Percentiles rank a stretch among this genome's conserved stretches.
These are phyloP conservation scores for Corymbia maculata DNA, from an alignment of 345 rosid species.

Conservation along the genomic window DNA sequence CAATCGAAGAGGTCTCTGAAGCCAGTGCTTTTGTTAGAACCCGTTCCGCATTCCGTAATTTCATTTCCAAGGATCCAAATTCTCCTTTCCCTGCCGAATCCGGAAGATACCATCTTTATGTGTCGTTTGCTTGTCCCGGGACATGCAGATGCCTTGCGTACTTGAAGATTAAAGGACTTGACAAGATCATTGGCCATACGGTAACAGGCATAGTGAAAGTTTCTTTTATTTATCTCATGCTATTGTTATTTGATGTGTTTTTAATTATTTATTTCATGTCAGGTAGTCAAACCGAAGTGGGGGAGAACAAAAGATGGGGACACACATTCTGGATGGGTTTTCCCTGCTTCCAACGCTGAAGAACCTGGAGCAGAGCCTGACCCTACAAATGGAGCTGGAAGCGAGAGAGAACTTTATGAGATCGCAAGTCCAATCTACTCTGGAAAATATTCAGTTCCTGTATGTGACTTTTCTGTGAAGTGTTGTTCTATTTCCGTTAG, in stretches of 20 bases:
- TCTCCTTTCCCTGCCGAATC: not conserved
- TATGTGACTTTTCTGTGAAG: not conserved
- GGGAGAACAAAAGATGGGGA: constrained; percentile 14
- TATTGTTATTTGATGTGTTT: not conserved
- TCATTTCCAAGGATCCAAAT: not conserved
- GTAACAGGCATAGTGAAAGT: not conserved
- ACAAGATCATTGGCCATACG: constrained; percentile 24
- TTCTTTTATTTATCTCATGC: not conserved
- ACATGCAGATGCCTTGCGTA: constrained; percentile 26
- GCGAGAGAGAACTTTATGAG: not conserved
- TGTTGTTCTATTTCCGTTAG: not conserved
- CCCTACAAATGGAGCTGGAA: not conserved
- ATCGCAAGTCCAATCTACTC: not conserved
- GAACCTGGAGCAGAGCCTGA: not conserved
- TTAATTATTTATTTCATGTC: not conserved
- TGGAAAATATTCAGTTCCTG: not conserved
- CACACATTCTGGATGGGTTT: not conserved
- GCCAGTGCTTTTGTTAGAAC: not conserved
- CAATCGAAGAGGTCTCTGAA: not conserved
- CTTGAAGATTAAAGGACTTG: constrained; percentile 42
- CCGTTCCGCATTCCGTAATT: not conserved
- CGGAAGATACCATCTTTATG: constrained; percentile 1
- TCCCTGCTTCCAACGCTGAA: not conserved
- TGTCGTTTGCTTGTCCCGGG: constrained; percentile 1
- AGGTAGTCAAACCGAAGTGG: constrained; percentile 14